Evolutionary conservation across 2,329 filamentous ascomycete genomes (phyloP), one percentile per base, ranked within the genome.

Genomic region (Cladophialophora immunda): DNA sequence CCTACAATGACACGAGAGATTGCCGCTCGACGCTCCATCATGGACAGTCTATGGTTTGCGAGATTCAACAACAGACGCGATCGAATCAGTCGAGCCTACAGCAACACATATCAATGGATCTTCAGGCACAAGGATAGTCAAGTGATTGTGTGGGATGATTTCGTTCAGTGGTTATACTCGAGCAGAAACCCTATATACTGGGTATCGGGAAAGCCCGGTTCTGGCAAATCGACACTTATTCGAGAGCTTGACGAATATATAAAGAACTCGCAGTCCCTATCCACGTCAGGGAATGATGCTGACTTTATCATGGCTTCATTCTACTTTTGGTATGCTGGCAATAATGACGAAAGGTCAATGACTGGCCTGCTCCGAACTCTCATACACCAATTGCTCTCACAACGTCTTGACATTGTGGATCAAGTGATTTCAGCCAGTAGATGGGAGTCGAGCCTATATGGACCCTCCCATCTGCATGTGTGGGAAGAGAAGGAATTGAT

Each of bases 151-250:
- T 34, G 29, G n/a, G 45, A 34, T 19, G 58, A 61, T 34, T 61
- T 61, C 25, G 17, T 32, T 17, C 15, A 19, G 29, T 61, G 58
- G 58, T 13, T 61, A 3, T 17, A 53, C 53, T 19, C 38, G 9
- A 17, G 15, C 15, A 89, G 75, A 87, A 93, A 50, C 32, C 9
- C 22, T n/a, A 38, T 80, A 0, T 75, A 80, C 3, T 81, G 77
- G 78, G 76, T 82, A 38, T 78, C 78, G 57, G 80, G 80, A 1
- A 79, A 81, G 29, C 79, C 80, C 2, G 79, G 79, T 5, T 75
- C 76, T 0, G 79, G 80, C 1, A 82, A 82, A 61, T 81, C 78
- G 4, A 81, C 79, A 1, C 64, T 82, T 34, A 71, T 82, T 56
- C 72, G 71, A 36, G 74, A 75, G 22, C 41, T 66, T 38, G 27